Base-by-base conservation (phyloP, 768 basidiomycete species). In the Tephrocybe sp. region DNA sequence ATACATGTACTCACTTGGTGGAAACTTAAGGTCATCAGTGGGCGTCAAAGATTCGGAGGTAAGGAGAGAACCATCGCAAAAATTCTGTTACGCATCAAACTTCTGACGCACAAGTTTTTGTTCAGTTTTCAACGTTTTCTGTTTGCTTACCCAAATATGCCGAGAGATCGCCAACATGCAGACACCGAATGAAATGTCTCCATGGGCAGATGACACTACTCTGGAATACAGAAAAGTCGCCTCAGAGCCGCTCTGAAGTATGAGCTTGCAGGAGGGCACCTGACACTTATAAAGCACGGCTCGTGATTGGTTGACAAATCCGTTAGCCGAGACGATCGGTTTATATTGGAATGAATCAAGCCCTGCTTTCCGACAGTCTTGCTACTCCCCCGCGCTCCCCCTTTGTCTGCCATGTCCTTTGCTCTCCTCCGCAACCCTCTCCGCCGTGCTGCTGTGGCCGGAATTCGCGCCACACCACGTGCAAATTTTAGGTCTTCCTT, bases 341-440 rank as follows among this genome's bases (percentile, higher is more conserved):
- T 40, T 42, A 47, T 47, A 47, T 48, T 45, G 29, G 31, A 54
- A 49, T 53, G 52, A 54, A 38, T 42, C 52, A 54, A 52, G 42
- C 42, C 29, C 13, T 34, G 33, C 36, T 29, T 52, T 53, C 46
- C 34, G 16, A 22, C n/a, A 24, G 44, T 27, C 47, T 49, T 33
- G 30, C 50, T 50, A 30, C 37, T 19, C 15, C 15, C 49, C 29
- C 27, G 11, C 11, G 13, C 33, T 4, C 23, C 19, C 27, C 27
- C n/a, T 30, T 57, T 55, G 57, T 53, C 54, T 57, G 64, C 58
- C 61, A 85, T 86, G 84, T 83, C 82, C 25, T 72, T 80, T 68
- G 61, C 75, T 59, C 67, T 75, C 33, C 62, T 85, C 48, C 78
- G 83, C 56, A 63, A 69, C 4, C 74, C 83, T 22, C 61, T 74